Evolutionary conservation across 768 basidiomycete species (phyloP).

Genomic region (Suillus ampliporus): DNA sequence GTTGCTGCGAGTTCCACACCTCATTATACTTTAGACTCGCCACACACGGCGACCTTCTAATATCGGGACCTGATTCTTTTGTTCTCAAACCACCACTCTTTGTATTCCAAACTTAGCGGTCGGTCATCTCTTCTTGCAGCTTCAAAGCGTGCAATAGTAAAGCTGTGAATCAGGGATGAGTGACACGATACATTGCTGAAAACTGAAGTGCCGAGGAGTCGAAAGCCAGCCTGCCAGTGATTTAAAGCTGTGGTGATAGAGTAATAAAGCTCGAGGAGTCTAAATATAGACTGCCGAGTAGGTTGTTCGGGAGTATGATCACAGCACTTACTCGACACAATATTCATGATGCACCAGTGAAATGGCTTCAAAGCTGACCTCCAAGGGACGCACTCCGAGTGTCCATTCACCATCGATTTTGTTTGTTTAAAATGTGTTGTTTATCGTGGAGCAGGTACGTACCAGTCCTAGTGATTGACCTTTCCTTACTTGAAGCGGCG

Average conservation of each 20-base stretch:
- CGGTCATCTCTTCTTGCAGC: not conserved
- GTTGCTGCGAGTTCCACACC: not conserved
- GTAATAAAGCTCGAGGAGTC: too few species aligned
- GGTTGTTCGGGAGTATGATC: too few species aligned
- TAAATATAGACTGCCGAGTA: not conserved
- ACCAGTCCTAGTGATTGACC: too few species aligned
- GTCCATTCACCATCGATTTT: not conserved
- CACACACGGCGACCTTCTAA: constrained; percentile 2
- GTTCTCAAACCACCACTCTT: not conserved
- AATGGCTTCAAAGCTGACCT: too few species aligned
- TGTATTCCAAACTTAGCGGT: constrained; percentile 1
- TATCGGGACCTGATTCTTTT: constrained; percentile 4
- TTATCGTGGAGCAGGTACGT: not conserved
- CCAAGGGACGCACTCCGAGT: not conserved
- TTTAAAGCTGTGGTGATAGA: not conserved
- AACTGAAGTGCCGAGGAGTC: constrained; percentile 2
- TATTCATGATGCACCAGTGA: too few species aligned
- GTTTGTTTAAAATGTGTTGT: not conserved
- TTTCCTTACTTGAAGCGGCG: too few species aligned
- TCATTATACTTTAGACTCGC: not conserved
- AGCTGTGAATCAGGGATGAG: not conserved
- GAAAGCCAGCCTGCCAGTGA: too few species aligned
- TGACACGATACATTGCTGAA: not conserved
- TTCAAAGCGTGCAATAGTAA: not conserved
- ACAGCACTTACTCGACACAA: too few species aligned